Conservation (phyloP, 1,284 basidiomycete genomes). For the Somion occarium region DNA sequence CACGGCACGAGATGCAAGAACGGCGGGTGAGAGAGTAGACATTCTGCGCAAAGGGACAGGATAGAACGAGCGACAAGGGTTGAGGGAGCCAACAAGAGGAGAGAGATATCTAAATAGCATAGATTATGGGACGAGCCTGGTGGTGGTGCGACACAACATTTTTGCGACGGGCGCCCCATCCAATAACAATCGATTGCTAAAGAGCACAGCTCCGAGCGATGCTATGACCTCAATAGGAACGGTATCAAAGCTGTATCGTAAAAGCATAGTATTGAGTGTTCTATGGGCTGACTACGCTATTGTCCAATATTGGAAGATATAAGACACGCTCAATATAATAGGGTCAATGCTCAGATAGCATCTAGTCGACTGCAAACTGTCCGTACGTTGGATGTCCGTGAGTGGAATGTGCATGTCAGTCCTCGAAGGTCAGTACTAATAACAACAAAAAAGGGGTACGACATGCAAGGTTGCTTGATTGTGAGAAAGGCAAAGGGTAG, state of each 20-base stretch:
- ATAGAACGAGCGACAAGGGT: constrained; percentile 14
- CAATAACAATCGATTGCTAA: constrained; percentile 3
- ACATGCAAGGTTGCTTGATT: too few species aligned
- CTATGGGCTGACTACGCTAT: too few species aligned
- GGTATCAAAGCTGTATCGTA: neutral
- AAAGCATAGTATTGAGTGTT: neutral
- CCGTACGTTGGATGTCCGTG: too few species aligned
- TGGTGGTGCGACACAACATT: constrained; percentile 16
- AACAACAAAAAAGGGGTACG: too few species aligned
- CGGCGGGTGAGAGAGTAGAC: constrained; percentile 35
- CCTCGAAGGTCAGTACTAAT: too few species aligned
- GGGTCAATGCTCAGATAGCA: too few species aligned
- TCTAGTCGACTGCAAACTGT: too few species aligned
- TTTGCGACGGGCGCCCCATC: neutral
- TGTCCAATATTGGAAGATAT: too few species aligned
- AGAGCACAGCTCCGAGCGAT: neutral
- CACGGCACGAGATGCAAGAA: constrained; percentile 52
- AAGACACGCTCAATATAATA: too few species aligned
- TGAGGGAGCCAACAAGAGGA: constrained; percentile 10
- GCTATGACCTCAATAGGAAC: neutral
- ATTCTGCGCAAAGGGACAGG: constrained; percentile 22
- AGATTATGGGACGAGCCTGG: neutral
- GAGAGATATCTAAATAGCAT: constrained; percentile 2
- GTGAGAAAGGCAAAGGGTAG: too few species aligned
- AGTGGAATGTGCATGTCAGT: too few species aligned